Percentiles rank a stretch among this genome's conserved stretches.
Conservation (phyloP, 2,329 filamentous ascomycete genomes). For the Cladosporium austrohemisphaericum region DNA sequence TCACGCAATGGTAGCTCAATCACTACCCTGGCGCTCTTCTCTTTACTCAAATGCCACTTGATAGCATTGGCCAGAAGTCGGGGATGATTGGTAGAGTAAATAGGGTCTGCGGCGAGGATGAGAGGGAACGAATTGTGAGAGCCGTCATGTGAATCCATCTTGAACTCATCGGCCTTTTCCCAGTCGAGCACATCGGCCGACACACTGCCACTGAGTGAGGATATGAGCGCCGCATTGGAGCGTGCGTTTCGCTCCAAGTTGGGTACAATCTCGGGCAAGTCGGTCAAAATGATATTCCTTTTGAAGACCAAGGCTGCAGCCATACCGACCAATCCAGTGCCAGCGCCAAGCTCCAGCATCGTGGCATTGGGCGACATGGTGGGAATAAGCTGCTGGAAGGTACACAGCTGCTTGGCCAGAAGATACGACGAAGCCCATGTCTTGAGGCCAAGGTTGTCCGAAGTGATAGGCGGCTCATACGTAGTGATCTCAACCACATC, state of each 20-base stretch:
- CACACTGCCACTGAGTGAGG: constrained; percentile 53
- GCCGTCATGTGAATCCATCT: constrained; percentile 7
- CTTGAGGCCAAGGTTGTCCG: constrained; percentile 85
- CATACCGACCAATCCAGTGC: constrained; percentile 86
- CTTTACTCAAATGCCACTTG: constrained; percentile 59
- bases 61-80: constrained; percentile 69
- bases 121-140: constrained; percentile 45
- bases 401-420: constrained; percentile 66
- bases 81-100: constrained; percentile 85
- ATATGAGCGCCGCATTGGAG: constrained; percentile 58
- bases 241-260: constrained; percentile 74
- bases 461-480: constrained; percentile 81
- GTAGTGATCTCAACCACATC: constrained; percentile 54
- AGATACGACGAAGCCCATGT: constrained; percentile 93
- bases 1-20: constrained; percentile 79
- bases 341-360: constrained; percentile 77
- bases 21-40: constrained; percentile 60
- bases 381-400: constrained; percentile 27
- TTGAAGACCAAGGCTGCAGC: constrained; percentile 72
- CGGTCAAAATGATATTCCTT: constrained; percentile 68
- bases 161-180: constrained; percentile 50
- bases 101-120: constrained; percentile 77
- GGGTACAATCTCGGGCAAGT: constrained; percentile 75
- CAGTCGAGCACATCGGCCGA: constrained; percentile 70
- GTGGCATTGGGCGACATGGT: constrained; percentile 15